These are phyloP conservation scores for Coccomyxa subellipsoidea DNA, from an alignment of 163 green algal genomes.

Conservation along the genomic window DNA sequence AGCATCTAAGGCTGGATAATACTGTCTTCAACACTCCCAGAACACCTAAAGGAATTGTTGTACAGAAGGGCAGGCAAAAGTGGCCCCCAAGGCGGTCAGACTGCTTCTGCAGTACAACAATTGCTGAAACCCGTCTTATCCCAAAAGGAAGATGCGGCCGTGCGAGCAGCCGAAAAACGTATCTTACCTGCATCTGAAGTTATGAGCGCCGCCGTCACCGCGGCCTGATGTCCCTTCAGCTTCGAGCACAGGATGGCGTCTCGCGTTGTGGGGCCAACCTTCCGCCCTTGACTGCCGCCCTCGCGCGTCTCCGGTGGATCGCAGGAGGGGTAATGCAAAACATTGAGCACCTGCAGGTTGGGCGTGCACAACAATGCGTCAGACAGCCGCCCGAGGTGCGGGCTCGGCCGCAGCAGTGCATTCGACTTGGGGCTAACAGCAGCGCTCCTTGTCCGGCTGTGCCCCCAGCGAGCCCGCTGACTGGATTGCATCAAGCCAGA, in stretches of 20 bases:
- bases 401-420: background rate
- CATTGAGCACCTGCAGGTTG: background rate
- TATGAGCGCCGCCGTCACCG: slow-evolving; percentile 26
- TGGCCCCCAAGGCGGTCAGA: background rate
- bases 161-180: too few relatives aligned
- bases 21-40: too few relatives aligned
- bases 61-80: too few relatives aligned
- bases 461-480: too few relatives aligned
- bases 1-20: background rate
- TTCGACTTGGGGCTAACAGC: background rate
- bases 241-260: slow-evolving; percentile 33
- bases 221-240: slow-evolving; percentile 27
- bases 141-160: background rate
- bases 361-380: background rate
- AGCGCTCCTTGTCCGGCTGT: too few relatives aligned
- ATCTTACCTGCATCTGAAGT: slow-evolving; percentile 28
- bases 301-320: background rate
- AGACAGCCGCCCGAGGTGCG: background rate
- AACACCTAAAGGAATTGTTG: too few relatives aligned
- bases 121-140: background rate
- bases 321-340: background rate
- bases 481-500: too few relatives aligned
- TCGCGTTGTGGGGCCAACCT: background rate
- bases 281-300: background rate
- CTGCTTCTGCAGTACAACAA: background rate